Evolutionary conservation across 441 rosid species (phyloP), one percentile per base, ranked within the genome.

Genomic region (Arabidopsis hybrid): DNA sequence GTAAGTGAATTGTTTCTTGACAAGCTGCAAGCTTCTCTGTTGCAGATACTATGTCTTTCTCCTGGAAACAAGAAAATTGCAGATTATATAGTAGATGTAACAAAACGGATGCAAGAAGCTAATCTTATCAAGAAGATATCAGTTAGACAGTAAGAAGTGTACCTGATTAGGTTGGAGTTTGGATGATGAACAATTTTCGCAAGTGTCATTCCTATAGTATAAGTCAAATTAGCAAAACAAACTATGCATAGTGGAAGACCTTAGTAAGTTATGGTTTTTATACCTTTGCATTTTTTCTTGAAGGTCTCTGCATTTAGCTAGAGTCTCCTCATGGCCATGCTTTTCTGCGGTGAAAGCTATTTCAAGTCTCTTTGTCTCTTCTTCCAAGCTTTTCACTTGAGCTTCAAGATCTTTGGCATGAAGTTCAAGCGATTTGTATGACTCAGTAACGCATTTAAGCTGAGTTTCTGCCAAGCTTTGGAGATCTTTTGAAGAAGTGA

Each of bases 391-490:
- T 70, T 77, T 83, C 34, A 81, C 83, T 45, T 83, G 70, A 67
- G 77, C 78, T 85, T 81, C 86, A 56, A 85, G 42, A 34, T 80
- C 75, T 55, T 72, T 76, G 42, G 80, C 60, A 45, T 50, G 80
- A 42, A 49, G 34, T 58, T 86, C 90, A 32, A 83, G 83, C 21
- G 82, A 70, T 66, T 83, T 86, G 77, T 84, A 86, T 49, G 88
- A 84, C 76, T 83, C 90, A 0, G 87, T 81, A 77, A 86, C 86
- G 16, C 90, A 86, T 77, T 83, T 86, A 8, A 86, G 84, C 73
- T 86, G 88, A 7, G 90, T 86, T 75, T 86, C 90, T 5, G 81
- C 77, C 77, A 82, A 62, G 70, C 83, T 77, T 59, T 72, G 60
- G 36, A 79, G 79, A 38, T 82, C 81, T 21, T 60, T 62, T 35